Evolutionary conservation across 1,284 basidiomycete species (phyloP).

Genomic region (Psilocybe mexicana): DNA sequence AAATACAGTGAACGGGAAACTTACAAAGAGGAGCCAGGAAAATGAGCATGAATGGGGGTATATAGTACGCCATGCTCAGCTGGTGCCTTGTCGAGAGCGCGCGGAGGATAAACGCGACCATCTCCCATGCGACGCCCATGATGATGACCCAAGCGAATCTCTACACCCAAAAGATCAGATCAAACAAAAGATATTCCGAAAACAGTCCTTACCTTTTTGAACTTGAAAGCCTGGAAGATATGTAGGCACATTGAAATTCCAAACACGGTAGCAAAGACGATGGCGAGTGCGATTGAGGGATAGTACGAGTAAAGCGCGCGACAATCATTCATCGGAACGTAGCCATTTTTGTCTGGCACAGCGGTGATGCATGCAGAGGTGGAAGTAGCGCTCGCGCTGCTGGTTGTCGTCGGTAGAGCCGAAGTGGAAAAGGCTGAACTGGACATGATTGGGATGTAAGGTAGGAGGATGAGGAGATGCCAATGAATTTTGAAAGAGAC

Average conservation of each 20-base stretch:
- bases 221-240: constrained; percentile 2
- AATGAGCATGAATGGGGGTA: constrained; percentile 1
- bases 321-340: constrained; percentile 4
- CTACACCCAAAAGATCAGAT: neutral
- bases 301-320: constrained; percentile 1
- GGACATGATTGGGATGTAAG: too few species aligned
- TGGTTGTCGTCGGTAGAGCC: neutral
- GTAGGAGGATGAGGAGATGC: too few species aligned
- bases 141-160: constrained; percentile 7
- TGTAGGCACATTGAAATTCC: constrained; percentile 2
- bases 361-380: constrained; percentile 1
- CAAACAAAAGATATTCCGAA: neutral
- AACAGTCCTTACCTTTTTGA: neutral
- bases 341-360: constrained; percentile 2
- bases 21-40: constrained; percentile 6
- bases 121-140: constrained; percentile 7
- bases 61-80: neutral
- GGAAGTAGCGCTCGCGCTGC: neutral
- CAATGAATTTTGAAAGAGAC: too few species aligned
- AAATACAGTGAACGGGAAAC: neutral
- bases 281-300: constrained; percentile 1
- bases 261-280: constrained; percentile 3
- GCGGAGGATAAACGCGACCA: constrained; percentile 1
- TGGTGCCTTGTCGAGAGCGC: constrained; percentile 1
- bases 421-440: too few species aligned